Evolutionary conservation across 2,329 filamentous ascomycete genomes (phyloP).

Genomic region (Diplocarpon mali): DNA sequence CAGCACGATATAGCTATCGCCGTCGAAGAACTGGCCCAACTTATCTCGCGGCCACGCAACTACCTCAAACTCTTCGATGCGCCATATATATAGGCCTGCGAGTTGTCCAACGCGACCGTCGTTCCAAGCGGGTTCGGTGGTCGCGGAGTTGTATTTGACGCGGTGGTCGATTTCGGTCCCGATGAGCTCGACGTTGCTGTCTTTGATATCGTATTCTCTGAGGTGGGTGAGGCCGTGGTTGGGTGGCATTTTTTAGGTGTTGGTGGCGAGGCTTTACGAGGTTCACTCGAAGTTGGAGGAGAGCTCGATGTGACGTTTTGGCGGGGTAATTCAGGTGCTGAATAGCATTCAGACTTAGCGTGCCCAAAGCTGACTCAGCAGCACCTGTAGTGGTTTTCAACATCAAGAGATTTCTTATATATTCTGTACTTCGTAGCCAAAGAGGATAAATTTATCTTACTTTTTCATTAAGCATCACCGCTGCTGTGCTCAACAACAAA

Average conservation of each 20-base stretch:
- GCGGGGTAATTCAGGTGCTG: neutral
- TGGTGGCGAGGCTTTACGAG: neutral
- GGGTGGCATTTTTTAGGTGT: slow-evolving; percentile 44
- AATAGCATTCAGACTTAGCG: no score
- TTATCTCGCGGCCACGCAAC: slow-evolving; percentile 46
- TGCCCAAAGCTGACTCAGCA: no score
- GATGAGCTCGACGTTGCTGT: slow-evolving; percentile 57
- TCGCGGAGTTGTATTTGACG: slow-evolving; percentile 56
- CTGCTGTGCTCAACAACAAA: no score
- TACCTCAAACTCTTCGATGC: slow-evolving; percentile 56
- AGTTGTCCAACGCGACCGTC: slow-evolving; percentile 40
- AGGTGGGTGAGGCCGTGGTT: slow-evolving; percentile 49
- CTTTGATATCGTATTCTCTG: slow-evolving; percentile 55
- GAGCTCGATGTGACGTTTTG: neutral
- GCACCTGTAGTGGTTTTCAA: no score
- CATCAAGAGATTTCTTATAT: no score
- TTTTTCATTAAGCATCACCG: no score
- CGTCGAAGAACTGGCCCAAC: slow-evolving; percentile 52
- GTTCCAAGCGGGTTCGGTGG: slow-evolving; percentile 57
- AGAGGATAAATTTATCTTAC: no score
- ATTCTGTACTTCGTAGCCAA: no score
- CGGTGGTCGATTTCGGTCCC: slow-evolving; percentile 53
- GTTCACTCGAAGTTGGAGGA: neutral
- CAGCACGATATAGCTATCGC: slow-evolving; percentile 58
- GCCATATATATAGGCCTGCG: slow-evolving; percentile 50